Evolutionary conservation across 2,329 filamentous ascomycete genomes (phyloP).

Genomic region (Alternaria hordeiaustralica): DNA sequence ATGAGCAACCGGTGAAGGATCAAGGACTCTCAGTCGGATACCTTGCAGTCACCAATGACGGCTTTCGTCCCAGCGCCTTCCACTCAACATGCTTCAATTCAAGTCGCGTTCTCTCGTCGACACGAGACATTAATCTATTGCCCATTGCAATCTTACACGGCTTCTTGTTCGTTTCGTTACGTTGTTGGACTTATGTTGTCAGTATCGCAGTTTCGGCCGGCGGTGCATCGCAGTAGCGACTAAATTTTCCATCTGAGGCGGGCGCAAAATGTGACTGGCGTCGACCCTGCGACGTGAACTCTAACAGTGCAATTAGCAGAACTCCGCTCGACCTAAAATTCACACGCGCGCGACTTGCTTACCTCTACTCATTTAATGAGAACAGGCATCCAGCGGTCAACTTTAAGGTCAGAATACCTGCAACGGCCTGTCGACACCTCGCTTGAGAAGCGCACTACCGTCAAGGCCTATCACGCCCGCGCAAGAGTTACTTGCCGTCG

Average conservation of each 20-base stretch:
- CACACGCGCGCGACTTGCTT: background rate
- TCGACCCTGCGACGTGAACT: background rate
- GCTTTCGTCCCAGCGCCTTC: background rate
- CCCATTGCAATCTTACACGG: background rate
- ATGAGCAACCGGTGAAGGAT: background rate
- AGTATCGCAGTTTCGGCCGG: background rate
- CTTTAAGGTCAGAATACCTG: background rate
- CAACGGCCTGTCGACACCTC: background rate
- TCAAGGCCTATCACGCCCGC: background rate
- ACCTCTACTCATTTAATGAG: background rate
- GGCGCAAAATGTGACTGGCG: slow-evolving; percentile 8
- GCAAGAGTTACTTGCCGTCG: background rate
- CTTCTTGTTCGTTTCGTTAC: background rate
- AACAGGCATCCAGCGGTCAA: background rate
- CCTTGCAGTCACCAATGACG: background rate
- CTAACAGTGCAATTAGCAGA: background rate
- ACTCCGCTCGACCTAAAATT: background rate
- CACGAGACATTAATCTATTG: background rate
- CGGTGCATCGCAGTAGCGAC: slow-evolving; percentile 8
- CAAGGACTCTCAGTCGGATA: background rate
- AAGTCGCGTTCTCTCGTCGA: background rate
- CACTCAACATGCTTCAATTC: background rate
- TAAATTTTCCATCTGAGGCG: slow-evolving; percentile 5
- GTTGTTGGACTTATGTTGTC: background rate
- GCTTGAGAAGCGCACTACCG: background rate